Evolutionary conservation across 2,329 filamentous ascomycete genomes (phyloP).

Genomic region (Dactylellina drechsleri): DNA sequence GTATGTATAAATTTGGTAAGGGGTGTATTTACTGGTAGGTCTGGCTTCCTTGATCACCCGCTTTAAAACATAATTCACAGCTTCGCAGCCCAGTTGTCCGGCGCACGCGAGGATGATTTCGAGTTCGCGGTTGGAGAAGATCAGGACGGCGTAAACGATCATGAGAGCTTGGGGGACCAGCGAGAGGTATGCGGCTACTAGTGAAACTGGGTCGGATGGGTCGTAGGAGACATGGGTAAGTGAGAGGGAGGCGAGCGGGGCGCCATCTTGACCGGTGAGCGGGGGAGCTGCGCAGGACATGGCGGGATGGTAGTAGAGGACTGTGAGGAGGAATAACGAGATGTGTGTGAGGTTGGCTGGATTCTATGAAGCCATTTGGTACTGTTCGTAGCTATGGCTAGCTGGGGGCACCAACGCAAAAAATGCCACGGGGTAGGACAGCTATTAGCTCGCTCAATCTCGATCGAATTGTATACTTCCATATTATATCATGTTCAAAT

Average conservation of each 20-base stretch:
- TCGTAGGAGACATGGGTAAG: conserved; percentile 98
- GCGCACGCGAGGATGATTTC: conserved; percentile 90
- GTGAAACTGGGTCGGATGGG: conserved; percentile 83
- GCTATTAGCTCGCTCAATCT: conserved; percentile 38
- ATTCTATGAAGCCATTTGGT: conserved; percentile 22
- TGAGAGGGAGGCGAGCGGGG: conserved; percentile 84
- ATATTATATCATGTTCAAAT: no score
- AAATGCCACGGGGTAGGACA: conserved; percentile 45
- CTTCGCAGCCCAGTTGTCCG: conserved; percentile 92
- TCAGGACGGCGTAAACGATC: conserved; percentile 86
- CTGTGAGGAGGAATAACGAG: neutral
- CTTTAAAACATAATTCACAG: conserved; percentile 88
- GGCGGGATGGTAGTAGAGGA: neutral
- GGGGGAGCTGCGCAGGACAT: conserved; percentile 47
- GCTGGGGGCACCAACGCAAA: conserved; percentile 42
- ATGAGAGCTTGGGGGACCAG: conserved; percentile 91
- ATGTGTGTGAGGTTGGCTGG: neutral
- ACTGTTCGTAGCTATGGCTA: neutral
- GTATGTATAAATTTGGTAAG: no score
- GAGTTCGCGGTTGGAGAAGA: conserved; percentile 89
- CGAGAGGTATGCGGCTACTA: conserved; percentile 90
- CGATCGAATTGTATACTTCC: neutral
- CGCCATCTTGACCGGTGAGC: conserved; percentile 32
- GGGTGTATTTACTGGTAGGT: conserved; percentile 72
- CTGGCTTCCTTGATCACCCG: conserved; percentile 91